Evolutionary conservation across 805 yeast species (phyloP), one percentile per base, ranked within the genome.

Genomic region (Saccharomycopsis guyanensis): DNA sequence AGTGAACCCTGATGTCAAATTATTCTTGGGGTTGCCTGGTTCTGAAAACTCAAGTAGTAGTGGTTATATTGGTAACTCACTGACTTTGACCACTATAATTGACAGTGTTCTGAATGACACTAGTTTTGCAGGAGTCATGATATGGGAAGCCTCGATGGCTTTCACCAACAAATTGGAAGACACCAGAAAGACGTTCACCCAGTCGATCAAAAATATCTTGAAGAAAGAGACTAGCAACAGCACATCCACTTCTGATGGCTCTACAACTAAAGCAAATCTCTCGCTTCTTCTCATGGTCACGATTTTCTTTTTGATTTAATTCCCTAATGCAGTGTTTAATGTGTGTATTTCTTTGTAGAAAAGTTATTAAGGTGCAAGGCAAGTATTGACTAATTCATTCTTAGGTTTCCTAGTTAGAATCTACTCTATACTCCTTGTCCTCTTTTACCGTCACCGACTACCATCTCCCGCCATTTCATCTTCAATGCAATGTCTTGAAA

Each of bases 1-100:
- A 25, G 82, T 82, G 54, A 88, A 88, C 66, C 64, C 69, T 43
- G 65, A 86, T 59, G 78, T 84, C 50, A 78, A 82, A 64, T 57
- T 87, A 45, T 86, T 64, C 57, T 64, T 88, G 29, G 95, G 96
- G 45, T 70, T 87, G 34, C 89, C 95, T 16, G 88, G 82, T 24
- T 64, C 79, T 15, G 54, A 73, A 38, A 76, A 80, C 42, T 85
- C 87, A 27, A 73, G 77, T 32, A 15, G 38, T 12, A 69, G 78
- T 35, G 88, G 87, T 38, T 80, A 78, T 53, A 68, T 72, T 53
- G 73, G 71, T 54, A 53, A 70, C 40, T 55, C 60, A 35, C 42
- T 61, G 2, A 25, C 27, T 16, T 46, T 51, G 33, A 16, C 42
- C 18, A 19, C 20, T 3, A 23, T 45, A 4, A 51, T 51, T 16